Conservation (phyloP, 495 filamentous ascomycete species). For the Talaromyces ruber region DNA sequence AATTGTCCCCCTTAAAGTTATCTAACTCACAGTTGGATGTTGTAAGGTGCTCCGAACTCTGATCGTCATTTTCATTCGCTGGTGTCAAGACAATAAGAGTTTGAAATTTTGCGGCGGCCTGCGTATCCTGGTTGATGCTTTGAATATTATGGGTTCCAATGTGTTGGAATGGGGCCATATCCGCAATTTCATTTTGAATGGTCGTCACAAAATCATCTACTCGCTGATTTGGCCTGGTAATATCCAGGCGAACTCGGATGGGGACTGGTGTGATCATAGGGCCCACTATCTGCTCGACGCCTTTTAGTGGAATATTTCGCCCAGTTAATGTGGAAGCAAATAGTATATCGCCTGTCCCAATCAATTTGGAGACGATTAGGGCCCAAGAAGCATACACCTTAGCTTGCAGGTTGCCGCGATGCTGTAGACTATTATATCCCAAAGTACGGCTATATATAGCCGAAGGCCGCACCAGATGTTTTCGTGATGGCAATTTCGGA, state of each 20-base stretch:
- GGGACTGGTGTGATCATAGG: slow-evolving; percentile 46
- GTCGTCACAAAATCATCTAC: slow-evolving; percentile 16
- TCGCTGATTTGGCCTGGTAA: slow-evolving; percentile 1
- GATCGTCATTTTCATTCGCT: neutral
- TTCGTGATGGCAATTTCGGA: too few species aligned
- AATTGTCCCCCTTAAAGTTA: neutral
- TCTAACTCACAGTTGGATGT: neutral
- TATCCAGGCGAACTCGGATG: slow-evolving; percentile 29
- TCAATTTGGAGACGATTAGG: slow-evolving; percentile 20
- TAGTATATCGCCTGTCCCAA: slow-evolving; percentile 23
- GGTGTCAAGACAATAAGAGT: slow-evolving; percentile 40
- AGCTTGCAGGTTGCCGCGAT: neutral
- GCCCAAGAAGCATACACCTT: slow-evolving; percentile 28
- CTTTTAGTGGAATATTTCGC: slow-evolving; percentile 24
- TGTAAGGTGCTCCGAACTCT: neutral
- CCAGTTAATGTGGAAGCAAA: slow-evolving; percentile 29
- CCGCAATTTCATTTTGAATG: slow-evolving; percentile 22
- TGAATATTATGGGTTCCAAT: slow-evolving; percentile 44
- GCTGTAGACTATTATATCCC: too few species aligned
- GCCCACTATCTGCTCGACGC: slow-evolving; percentile 24
- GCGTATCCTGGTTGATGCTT: slow-evolving; percentile 36
- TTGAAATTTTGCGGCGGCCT: slow-evolving; percentile 44
- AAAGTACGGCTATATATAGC: too few species aligned
- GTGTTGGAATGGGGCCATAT: slow-evolving; percentile 33
- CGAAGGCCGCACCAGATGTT: too few species aligned